These are phyloP conservation scores for Salvia hispanica DNA, from an alignment of 257 asterid genomes.

Conservation along the genomic window DNA sequence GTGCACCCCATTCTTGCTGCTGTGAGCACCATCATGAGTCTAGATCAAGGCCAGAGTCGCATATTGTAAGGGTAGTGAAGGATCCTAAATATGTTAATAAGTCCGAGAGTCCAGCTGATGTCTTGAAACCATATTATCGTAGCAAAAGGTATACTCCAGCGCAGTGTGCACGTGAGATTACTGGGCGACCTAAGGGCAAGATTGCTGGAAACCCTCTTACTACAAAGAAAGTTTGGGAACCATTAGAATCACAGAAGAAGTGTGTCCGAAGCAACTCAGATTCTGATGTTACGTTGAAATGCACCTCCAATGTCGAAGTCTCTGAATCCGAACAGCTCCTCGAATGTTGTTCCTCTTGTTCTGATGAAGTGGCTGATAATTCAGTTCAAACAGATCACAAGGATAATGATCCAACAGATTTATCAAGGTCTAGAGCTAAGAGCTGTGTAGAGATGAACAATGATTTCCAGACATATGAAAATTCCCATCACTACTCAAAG, in stretches of 20 bases:
- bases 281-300: slow-evolving; percentile 66
- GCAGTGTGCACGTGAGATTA: slow-evolving; percentile 52
- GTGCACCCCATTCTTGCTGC: slow-evolving; percentile 61
- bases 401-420: slow-evolving; percentile 41
- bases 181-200: slow-evolving; percentile 66
- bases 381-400: slow-evolving; percentile 43
- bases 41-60: slow-evolving; percentile 59
- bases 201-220: slow-evolving; percentile 43
- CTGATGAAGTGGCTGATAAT: slow-evolving; percentile 46
- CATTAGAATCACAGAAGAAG: slow-evolving; percentile 80
- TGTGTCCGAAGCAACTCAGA: slow-evolving; percentile 67
- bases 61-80: slow-evolving; percentile 44
- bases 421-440: slow-evolving; percentile 32
- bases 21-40: slow-evolving; percentile 64
- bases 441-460: slow-evolving; percentile 31
- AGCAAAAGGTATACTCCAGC: slow-evolving; percentile 51
- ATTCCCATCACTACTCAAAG: slow-evolving; percentile 44
- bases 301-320: slow-evolving; percentile 51
- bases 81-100: slow-evolving; percentile 51
- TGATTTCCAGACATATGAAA: slow-evolving; percentile 32
- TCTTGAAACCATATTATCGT: slow-evolving; percentile 67
- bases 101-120: slow-evolving; percentile 55
- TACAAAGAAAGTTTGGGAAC: slow-evolving; percentile 94
- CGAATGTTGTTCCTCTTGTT: slow-evolving; percentile 53
- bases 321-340: slow-evolving; percentile 52